phyloP scores from a whole-genome alignment of 768 basidiomycete species.

The Amanita phalloides region DNA sequence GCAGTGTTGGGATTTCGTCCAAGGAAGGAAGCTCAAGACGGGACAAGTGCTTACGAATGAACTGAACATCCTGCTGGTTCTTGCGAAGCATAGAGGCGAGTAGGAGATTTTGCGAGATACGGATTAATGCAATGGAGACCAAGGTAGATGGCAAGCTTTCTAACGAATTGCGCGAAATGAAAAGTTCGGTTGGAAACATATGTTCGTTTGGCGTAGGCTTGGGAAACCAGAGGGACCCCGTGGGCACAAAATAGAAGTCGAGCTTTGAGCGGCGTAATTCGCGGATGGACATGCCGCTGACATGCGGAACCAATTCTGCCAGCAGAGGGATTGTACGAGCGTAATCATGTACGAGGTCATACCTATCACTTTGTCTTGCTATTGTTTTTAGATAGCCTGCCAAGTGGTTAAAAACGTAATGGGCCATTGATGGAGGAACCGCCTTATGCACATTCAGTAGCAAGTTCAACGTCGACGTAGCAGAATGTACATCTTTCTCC shows the following conservation, averaged over 20 bases:
- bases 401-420: slow-evolving; percentile 61
- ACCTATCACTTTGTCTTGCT: slow-evolving; percentile 30
- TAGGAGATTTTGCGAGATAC: slow-evolving; percentile 62
- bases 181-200: slow-evolving; percentile 48
- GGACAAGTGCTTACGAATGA: slow-evolving; percentile 54
- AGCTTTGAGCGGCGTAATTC: slow-evolving; percentile 67
- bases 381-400: slow-evolving; percentile 54
- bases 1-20: slow-evolving; percentile 15
- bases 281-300: slow-evolving; percentile 60
- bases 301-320: slow-evolving; percentile 47
- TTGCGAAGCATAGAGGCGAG: slow-evolving; percentile 54
- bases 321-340: slow-evolving; percentile 48
- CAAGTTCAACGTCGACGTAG: slow-evolving; percentile 41
- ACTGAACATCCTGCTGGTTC: slow-evolving; percentile 57
- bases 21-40: slow-evolving; percentile 47
- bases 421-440: slow-evolving; percentile 55
- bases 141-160: slow-evolving; percentile 31
- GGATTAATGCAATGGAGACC: slow-evolving; percentile 48
- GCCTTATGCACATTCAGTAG: slow-evolving; percentile 44
- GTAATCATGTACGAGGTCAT: slow-evolving; percentile 38
- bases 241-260: slow-evolving; percentile 57
- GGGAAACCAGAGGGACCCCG: slow-evolving; percentile 62
- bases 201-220: slow-evolving; percentile 39
- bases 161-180: slow-evolving; percentile 22
- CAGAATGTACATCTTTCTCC: slow-evolving; percentile 31